These are phyloP conservation scores for Capronia coronata DNA, from an alignment of 2,329 filamentous ascomycete species.

Conservation along the genomic window DNA sequence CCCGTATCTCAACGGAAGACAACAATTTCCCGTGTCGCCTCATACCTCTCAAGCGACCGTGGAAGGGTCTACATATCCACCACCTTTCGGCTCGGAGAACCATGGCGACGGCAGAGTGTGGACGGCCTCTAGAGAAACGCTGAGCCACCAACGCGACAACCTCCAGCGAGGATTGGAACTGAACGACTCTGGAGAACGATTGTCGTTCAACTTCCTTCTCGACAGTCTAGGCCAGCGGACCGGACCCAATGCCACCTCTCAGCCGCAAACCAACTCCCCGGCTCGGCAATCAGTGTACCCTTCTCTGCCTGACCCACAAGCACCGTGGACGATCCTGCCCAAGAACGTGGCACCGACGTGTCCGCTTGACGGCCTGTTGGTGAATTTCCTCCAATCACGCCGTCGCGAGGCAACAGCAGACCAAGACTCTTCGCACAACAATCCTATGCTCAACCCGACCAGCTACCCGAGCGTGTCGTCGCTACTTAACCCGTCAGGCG, in stretches of 20 bases:
- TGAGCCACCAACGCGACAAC: constrained; percentile 39
- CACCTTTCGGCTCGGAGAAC: constrained; percentile 10
- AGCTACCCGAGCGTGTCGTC: constrained; percentile 70
- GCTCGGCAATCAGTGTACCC: constrained; percentile 21
- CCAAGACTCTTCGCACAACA: constrained; percentile 58
- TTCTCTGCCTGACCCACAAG: constrained; percentile 26
- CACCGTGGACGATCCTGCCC: constrained; percentile 41
- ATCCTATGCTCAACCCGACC: constrained; percentile 60
- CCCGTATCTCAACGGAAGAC: constrained; percentile 31
- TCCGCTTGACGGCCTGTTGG: constrained; percentile 68
- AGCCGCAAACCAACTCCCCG: constrained; percentile 7
- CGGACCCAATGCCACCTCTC: constrained; percentile 36
- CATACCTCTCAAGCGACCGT: constrained; percentile 14
- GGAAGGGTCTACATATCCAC: constrained; percentile 9
- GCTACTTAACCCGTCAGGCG: constrained; percentile 58
- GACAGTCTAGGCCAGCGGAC: constrained; percentile 52
- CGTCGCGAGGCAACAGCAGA: constrained; percentile 48
- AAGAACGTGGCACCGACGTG: constrained; percentile 64
- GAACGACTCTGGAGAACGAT: constrained; percentile 53
- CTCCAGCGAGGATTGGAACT: constrained; percentile 49
- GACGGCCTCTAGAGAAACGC: constrained; percentile 31
- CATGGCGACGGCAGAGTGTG: constrained; percentile 14
- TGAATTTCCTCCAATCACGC: constrained; percentile 69
- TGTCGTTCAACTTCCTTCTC: constrained; percentile 68
- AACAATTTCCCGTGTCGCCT: constrained; percentile 31